These are phyloP conservation scores for Stentor roeselii DNA, from an alignment of 73 alveolate genomes.

Conservation along the genomic window DNA sequence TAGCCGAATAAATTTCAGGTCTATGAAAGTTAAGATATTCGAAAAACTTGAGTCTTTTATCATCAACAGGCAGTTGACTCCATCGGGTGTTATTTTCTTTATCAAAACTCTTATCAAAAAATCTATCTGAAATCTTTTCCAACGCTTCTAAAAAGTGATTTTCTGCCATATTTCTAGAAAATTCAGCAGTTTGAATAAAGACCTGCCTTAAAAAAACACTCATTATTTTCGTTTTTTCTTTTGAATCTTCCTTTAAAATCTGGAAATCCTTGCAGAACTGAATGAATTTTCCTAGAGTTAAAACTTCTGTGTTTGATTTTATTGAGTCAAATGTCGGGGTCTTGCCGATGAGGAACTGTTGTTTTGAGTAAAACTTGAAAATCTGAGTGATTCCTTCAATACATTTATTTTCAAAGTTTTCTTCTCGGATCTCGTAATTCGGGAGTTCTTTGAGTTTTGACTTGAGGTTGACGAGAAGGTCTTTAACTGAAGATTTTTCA, in stretches of 20 bases:
- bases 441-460: background rate
- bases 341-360: conserved; percentile 11
- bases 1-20: no score
- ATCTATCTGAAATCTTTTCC: background rate
- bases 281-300: conserved; percentile 5
- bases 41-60: background rate
- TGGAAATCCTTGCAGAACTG: background rate
- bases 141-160: background rate
- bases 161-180: background rate
- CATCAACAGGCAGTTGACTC: background rate
- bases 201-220: background rate
- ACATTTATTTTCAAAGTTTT: background rate
- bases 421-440: background rate
- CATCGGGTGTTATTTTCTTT: background rate
- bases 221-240: background rate
- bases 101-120: background rate
- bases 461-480: background rate
- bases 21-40: no score
- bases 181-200: background rate
- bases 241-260: background rate
- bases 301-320: background rate
- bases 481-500: background rate
- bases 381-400: background rate
- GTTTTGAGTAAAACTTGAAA: background rate
- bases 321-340: conserved; percentile 15